Percentiles rank a stretch among this genome's conserved stretches.
phyloP scores from a whole-genome alignment of 106 monocot species.

The Dendrobium chrysotoxum region DNA sequence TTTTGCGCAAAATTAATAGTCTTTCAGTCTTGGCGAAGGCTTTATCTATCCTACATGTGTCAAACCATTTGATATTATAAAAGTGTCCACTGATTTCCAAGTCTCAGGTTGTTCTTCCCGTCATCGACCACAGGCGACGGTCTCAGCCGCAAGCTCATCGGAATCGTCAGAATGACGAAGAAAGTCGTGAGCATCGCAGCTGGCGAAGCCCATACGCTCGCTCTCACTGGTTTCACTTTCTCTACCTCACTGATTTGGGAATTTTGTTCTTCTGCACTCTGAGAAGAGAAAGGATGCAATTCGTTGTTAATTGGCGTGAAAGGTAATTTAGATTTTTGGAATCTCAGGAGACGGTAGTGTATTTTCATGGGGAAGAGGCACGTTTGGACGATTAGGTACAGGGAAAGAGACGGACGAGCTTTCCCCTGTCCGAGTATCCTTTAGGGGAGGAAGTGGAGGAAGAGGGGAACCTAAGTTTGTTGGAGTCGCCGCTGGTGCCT shows the following conservation, averaged over 20 bases:
- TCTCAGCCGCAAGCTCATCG: not conserved
- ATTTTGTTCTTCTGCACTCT: not conserved
- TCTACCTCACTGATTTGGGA: not conserved
- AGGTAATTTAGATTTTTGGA: not conserved
- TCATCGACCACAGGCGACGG: not conserved
- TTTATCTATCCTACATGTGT: no score
- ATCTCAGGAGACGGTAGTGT: conserved; percentile 61
- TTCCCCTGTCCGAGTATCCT: conserved; percentile 31
- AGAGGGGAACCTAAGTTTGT: conserved; percentile 25
- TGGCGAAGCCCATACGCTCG: conserved; percentile 80
- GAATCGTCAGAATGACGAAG: conserved; percentile 23
- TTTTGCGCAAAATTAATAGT: no score
- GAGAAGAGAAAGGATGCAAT: not conserved
- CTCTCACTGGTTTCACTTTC: conserved; percentile 47
- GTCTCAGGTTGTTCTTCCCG: no score
- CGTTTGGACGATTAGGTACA: conserved; percentile 64
- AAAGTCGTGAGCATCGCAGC: conserved; percentile 53
- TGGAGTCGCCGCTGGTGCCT: conserved; percentile 66
- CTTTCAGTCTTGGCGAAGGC: no score
- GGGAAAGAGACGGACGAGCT: conserved; percentile 60
- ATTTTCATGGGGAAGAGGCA: conserved; percentile 77
- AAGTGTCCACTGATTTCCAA: no score
- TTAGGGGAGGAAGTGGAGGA: not conserved
- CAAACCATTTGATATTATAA: no score
- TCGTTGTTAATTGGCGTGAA: not conserved